A percentile compares a stretch with the other conserved stretches of the same genome.
These are phyloP conservation scores for Mycena capillaripes DNA, from an alignment of 768 basidiomycete genomes.

Conservation along the genomic window DNA sequence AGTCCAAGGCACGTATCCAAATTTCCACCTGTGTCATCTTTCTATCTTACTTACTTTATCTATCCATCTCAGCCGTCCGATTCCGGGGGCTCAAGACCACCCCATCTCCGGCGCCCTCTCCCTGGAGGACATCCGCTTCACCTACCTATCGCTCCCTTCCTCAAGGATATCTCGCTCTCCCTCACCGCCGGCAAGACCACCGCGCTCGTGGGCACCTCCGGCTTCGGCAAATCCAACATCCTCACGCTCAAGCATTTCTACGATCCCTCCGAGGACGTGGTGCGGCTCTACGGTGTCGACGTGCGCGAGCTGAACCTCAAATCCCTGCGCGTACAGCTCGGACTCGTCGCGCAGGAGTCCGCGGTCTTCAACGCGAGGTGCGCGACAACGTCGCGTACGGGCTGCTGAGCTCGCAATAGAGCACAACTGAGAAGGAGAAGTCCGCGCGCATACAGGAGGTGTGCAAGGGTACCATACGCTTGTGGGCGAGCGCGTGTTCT, in stretches of 20 bases:
- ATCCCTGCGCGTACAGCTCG: conserved; percentile 90
- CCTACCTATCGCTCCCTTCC: conserved; percentile 86
- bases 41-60: background rate
- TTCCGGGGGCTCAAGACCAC: conserved; percentile 77
- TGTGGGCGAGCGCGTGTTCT: conserved; percentile 90
- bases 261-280: conserved; percentile 76
- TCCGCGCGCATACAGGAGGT: conserved; percentile 85
- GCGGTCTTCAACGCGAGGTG: conserved; percentile 87
- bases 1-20: conserved; percentile 69
- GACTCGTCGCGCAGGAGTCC: conserved; percentile 91
- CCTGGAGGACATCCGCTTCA: conserved; percentile 82
- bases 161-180: conserved; percentile 74
- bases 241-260: conserved; percentile 89
- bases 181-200: conserved; percentile 85
- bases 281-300: conserved; percentile 83
- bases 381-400: conserved; percentile 87
- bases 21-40: background rate
- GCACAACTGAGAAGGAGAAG: conserved; percentile 78
- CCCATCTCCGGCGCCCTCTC: conserved; percentile 76
- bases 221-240: conserved; percentile 83
- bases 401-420: conserved; percentile 75
- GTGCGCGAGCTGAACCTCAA: conserved; percentile 82
- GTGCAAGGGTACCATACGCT: conserved; percentile 76
- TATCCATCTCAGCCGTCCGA: conserved; percentile 67
- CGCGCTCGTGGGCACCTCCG: conserved; percentile 85